Evolutionary conservation across 2,329 filamentous ascomycete genomes (phyloP).

Genomic region (Aspergillus ibericus): DNA sequence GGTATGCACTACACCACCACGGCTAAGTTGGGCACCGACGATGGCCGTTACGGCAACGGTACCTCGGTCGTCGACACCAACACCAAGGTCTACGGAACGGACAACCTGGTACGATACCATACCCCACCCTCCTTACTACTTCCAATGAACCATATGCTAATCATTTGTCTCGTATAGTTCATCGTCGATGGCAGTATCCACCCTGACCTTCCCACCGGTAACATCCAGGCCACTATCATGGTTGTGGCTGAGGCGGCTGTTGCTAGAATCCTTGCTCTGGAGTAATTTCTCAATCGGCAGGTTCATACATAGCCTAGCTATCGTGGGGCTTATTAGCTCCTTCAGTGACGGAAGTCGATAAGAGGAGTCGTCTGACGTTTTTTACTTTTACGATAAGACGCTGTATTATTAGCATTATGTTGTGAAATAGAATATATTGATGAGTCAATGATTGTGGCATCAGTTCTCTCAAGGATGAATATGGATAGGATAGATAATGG

Average conservation of each 20-base stretch:
- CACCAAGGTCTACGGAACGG: slow-evolving; percentile 16
- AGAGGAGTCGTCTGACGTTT: background rate
- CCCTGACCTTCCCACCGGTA: slow-evolving; percentile 61
- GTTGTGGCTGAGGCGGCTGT: slow-evolving; percentile 63
- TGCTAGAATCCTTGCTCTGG: slow-evolving; percentile 36
- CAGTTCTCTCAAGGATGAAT: no score
- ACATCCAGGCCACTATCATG: slow-evolving; percentile 66
- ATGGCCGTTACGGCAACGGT: slow-evolving; percentile 18
- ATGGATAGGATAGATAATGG: no score
- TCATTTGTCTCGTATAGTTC: slow-evolving; percentile 25
- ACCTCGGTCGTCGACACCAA: slow-evolving; percentile 20
- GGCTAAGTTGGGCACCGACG: slow-evolving; percentile 20
- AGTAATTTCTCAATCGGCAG: slow-evolving; percentile 36
- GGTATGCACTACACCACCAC: slow-evolving; percentile 17
- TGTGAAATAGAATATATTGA: background rate
- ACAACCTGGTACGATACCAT: slow-evolving; percentile 48
- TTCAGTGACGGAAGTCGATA: background rate
- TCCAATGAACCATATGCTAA: slow-evolving; percentile 37
- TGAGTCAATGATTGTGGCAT: no score
- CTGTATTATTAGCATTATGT: background rate
- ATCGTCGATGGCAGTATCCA: slow-evolving; percentile 18
- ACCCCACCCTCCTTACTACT: background rate
- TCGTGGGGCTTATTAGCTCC: no score
- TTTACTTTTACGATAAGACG: no score
- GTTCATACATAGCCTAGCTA: no score